Percentiles rank a stretch among this genome's conserved stretches.
These are phyloP conservation scores for Dentipellis sp. DNA, from an alignment of 768 basidiomycete genomes.

Conservation along the genomic window DNA sequence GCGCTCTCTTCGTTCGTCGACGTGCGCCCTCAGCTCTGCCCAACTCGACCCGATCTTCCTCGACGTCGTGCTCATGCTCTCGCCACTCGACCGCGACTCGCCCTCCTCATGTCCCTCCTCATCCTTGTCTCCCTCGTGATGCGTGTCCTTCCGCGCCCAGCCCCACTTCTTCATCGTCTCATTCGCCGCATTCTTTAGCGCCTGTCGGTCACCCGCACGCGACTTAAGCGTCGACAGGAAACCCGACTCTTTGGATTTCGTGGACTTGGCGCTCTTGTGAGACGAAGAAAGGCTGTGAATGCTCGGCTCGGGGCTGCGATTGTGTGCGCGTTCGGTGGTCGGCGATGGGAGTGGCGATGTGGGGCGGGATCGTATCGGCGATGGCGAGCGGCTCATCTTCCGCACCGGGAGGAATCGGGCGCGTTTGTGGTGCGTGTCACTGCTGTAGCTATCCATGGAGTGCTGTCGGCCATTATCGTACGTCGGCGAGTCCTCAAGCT, in stretches of 20 bases:
- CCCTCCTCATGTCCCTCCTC: not conserved
- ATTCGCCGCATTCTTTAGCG: conserved; percentile 73
- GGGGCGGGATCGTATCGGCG: conserved; percentile 3
- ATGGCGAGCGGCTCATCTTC: conserved; percentile 4
- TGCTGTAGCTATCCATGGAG: not conserved
- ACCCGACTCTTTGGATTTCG: conserved; percentile 1
- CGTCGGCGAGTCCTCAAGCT: not conserved
- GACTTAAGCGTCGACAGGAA: conserved; percentile 74
- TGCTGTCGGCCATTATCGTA: not conserved
- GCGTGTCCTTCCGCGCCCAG: conserved; percentile 48
- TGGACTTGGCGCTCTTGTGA: not conserved
- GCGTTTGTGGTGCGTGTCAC: conserved; percentile 3
- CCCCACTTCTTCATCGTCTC: conserved; percentile 93
- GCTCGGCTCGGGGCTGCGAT: not conserved
- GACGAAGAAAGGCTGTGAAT: not conserved
- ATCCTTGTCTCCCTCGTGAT: conserved; percentile 1
- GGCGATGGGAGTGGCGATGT: conserved; percentile 10
- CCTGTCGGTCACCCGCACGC: conserved; percentile 75
- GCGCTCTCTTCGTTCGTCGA: conserved; percentile 48
- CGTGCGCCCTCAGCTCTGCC: conserved; percentile 70
- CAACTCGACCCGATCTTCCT: conserved; percentile 46
- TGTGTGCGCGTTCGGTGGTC: conserved; percentile 5
- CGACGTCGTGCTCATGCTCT: conserved; percentile 22
- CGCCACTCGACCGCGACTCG: conserved; percentile 17
- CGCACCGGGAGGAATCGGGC: conserved; percentile 8